Evolutionary conservation across 495 filamentous ascomycete species (phyloP).

Genomic region (Neurospora africana): DNA sequence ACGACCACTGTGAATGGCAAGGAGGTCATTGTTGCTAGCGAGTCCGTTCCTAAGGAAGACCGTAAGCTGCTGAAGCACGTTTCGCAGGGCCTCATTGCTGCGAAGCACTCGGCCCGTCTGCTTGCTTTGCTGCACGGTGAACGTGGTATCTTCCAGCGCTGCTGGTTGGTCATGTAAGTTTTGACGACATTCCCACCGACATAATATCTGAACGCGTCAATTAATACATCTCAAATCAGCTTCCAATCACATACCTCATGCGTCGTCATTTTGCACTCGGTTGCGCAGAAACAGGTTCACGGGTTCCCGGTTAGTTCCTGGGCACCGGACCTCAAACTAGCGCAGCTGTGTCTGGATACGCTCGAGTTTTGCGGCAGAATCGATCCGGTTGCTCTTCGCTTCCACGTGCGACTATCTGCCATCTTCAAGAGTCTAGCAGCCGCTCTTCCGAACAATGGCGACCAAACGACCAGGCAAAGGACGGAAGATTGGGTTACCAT

Average conservation of each 20-base stretch:
- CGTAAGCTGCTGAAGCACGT: slow-evolving; percentile 3
- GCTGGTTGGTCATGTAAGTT: slow-evolving; percentile 25
- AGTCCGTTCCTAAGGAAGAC: not conserved
- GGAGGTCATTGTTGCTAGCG: not conserved
- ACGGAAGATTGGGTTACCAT: slow-evolving; percentile 14
- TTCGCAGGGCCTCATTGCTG: slow-evolving; percentile 14
- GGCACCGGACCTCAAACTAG: slow-evolving; percentile 15
- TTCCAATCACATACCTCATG: slow-evolving; percentile 25
- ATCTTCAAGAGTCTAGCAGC: slow-evolving; percentile 8
- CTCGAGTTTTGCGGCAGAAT: slow-evolving; percentile 15
- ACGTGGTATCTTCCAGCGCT: slow-evolving; percentile 19
- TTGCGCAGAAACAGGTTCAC: slow-evolving; percentile 21
- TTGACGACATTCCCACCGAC: not conserved
- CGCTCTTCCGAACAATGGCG: not conserved
- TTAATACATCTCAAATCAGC: slow-evolving; percentile 1
- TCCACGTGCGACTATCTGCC: slow-evolving; percentile 12
- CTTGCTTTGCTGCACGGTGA: slow-evolving; percentile 16
- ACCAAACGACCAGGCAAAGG: not conserved
- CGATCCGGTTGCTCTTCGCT: slow-evolving; percentile 15
- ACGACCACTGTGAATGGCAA: not conserved
- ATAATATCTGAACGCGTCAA: not conserved
- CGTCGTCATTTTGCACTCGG: slow-evolving; percentile 18
- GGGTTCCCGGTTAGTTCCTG: slow-evolving; percentile 9
- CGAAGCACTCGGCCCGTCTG: slow-evolving; percentile 18
- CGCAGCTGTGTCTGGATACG: slow-evolving; percentile 15